Conservation (phyloP, 2,329 filamentous ascomycete species). For the Nemania sp. region DNA sequence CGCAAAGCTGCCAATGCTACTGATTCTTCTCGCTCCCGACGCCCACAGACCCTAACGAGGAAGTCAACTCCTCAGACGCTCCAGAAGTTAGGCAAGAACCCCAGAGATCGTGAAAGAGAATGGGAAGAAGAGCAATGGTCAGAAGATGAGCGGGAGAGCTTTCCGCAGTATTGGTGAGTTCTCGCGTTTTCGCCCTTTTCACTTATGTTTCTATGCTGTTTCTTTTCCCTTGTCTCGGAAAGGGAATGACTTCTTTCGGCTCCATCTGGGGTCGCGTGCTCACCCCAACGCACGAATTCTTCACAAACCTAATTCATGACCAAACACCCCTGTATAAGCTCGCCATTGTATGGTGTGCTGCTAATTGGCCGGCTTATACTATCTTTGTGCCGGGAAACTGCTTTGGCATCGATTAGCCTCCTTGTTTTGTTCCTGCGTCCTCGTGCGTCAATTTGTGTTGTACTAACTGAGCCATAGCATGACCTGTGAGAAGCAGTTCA, state of each 20-base stretch:
- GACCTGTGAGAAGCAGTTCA: constrained; percentile 69
- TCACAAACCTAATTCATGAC: constrained; percentile 24
- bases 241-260: constrained; percentile 18
- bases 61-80: constrained; percentile 45
- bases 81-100: constrained; percentile 55
- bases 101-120: constrained; percentile 55
- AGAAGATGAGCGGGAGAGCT: constrained; percentile 64
- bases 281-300: constrained; percentile 18
- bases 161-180: constrained; percentile 67
- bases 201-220: constrained; percentile 3
- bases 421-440: constrained; percentile 40
- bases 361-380: constrained; percentile 27
- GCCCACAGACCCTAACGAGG: constrained; percentile 50
- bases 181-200: constrained; percentile 15
- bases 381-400: too few species aligned
- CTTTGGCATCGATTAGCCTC: too few species aligned
- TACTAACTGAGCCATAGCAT: constrained; percentile 51
- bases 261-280: constrained; percentile 31
- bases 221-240: constrained; percentile 12
- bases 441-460: constrained; percentile 28
- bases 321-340: constrained; percentile 28
- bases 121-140: constrained; percentile 53
- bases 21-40: constrained; percentile 52
- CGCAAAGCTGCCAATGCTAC: constrained; percentile 53
- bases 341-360: constrained; percentile 34